Percentiles rank a stretch among this genome's conserved stretches.
These are phyloP conservation scores for Sideroxylon spinosum DNA, from an alignment of 179 eudicot species.

Conservation along the genomic window DNA sequence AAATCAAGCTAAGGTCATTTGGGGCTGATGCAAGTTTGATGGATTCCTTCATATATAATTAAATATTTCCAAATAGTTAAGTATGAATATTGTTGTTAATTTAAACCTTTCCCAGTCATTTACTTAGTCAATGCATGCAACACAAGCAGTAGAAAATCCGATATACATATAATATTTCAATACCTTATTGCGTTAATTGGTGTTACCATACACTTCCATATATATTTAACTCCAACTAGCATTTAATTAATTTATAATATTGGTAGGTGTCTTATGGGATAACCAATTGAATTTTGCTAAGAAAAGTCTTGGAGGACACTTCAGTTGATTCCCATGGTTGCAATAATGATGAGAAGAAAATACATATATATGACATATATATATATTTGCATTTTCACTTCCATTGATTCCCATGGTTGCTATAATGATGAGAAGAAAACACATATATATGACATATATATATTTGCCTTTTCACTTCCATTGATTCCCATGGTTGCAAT, in stretches of 20 bases:
- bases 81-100: background rate
- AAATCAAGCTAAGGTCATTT: too few relatives aligned
- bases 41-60: background rate
- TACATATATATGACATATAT: background rate
- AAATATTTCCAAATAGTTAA: background rate
- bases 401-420: background rate
- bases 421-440: background rate
- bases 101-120: background rate
- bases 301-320: background rate
- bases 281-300: background rate
- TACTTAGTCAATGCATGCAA: conserved; percentile 13
- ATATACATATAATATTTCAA: too few relatives aligned
- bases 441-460: background rate
- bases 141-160: background rate
- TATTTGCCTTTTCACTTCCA: background rate
- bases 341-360: background rate
- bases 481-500: background rate
- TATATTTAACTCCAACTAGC: background rate
- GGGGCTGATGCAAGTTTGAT: background rate
- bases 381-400: background rate
- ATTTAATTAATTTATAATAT: background rate
- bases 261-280: background rate
- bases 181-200: background rate
- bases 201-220: background rate
- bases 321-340: background rate